Percentiles rank a stretch among this genome's conserved stretches.
Conservation (phyloP, 129 eudicot genomes). For the Arctium lappa region DNA sequence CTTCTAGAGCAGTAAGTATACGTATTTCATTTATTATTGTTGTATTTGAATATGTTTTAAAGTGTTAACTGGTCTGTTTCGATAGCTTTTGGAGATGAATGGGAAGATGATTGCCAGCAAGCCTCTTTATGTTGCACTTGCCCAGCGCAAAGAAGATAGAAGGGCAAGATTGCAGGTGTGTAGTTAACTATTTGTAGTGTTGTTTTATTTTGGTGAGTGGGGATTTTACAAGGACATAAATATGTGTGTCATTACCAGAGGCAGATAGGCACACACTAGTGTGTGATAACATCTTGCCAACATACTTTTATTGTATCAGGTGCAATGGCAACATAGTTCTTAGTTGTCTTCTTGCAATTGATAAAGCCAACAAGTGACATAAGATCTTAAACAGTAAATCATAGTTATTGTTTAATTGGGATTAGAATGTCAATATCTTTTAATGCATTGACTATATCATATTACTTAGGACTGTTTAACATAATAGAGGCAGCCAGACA, state of each 20-base stretch:
- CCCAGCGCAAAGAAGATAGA: conserved; percentile 93
- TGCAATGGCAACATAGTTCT: too few relatives aligned
- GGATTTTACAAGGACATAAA: background rate
- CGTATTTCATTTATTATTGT: background rate
- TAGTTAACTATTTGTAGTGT: background rate
- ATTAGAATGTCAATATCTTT: too few relatives aligned
- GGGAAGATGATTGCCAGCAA: conserved; percentile 85
- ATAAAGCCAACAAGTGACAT: too few relatives aligned
- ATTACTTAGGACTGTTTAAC: too few relatives aligned
- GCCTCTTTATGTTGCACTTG: conserved; percentile 88
- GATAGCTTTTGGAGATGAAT: conserved; percentile 76
- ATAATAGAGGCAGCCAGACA: too few relatives aligned
- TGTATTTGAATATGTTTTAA: background rate
- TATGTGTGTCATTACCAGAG: background rate
- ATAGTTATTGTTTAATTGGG: too few relatives aligned
- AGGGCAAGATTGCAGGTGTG: conserved; percentile 88
- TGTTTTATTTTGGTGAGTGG: background rate
- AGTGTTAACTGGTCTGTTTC: conserved; percentile 3
- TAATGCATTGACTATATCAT: too few relatives aligned
- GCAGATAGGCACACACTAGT: too few relatives aligned
- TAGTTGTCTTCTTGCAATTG: too few relatives aligned
- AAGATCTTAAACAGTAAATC: too few relatives aligned
- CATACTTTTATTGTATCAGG: too few relatives aligned
- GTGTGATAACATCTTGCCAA: too few relatives aligned
- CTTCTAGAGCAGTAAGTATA: conserved; percentile 84